Evolutionary conservation across 2,329 filamentous ascomycete genomes (phyloP), one percentile per base, ranked within the genome.

Genomic region (Xylaria arbuscula): DNA sequence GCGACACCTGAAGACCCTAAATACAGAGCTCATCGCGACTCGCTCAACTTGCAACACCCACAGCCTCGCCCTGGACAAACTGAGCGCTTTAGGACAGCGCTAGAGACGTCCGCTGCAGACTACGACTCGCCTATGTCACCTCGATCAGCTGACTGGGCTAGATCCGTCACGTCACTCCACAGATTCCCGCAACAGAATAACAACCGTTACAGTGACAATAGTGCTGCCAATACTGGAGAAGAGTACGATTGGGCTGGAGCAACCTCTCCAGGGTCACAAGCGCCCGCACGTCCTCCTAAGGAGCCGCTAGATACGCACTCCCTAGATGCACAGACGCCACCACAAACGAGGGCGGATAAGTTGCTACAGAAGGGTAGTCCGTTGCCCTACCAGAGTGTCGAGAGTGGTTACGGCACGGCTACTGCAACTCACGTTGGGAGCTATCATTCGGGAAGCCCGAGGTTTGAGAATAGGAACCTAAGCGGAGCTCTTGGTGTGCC

Each of bases 21-120:
- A 79, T 94, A 94, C 79, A 90, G 92, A 79, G 92, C 91, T 64
- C 91, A 94, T 78, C 90, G 92, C 73, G 93, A 94, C 80, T 94
- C 92, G 32, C 79, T 94, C 64, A 93, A 93, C 75, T 82, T 95
- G 47, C 89, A 93, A 76, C 92, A 95, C 79, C 92, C 92, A 6
- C 92, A 94, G 78, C 92, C 92, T 9, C 85, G 91, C 34, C 89
- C 88, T 19, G 92, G 92, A 0, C 89, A 92, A 64, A 93, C 90
- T 0, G 88, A 91, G 77, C 89, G 90, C 32, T 93, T 93, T 79
- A 89, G 92, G 74, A 91, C 88, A 32, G 88, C 90, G 1, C 84
- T 94, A 22, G 92, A 95, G 81, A 88, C 86, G 9, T 90, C 92
- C 68, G 92, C 92, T 2, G 87, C 91, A 62, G 87, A 90, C 64